phyloP scores from a whole-genome alignment of 2,329 filamentous ascomycete genomes.

The Curvularia spicifera region DNA sequence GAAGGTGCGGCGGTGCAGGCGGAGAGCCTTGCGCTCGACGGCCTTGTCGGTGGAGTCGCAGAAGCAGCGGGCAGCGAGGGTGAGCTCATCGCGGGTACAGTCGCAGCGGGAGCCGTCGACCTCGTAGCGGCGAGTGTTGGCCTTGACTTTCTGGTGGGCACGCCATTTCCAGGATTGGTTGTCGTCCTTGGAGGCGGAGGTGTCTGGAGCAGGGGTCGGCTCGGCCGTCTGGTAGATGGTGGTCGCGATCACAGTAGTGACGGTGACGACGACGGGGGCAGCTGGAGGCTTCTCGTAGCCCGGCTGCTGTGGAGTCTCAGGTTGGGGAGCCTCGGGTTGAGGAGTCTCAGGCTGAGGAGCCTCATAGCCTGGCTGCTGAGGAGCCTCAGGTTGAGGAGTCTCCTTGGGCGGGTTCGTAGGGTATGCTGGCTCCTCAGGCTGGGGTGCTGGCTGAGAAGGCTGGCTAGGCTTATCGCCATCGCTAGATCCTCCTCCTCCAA shows the following conservation, averaged over 20 bases:
- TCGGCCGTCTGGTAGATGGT: conserved; percentile 15
- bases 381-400: conserved; percentile 8
- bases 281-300: conserved; percentile 8
- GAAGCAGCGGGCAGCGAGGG: conserved; percentile 31
- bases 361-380: conserved; percentile 2
- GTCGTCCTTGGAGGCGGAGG: conserved; percentile 9
- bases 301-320: conserved; percentile 10
- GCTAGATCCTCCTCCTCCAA: conserved; percentile 37
- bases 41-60: conserved; percentile 31
- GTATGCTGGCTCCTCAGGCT: conserved; percentile 7
- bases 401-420: conserved; percentile 21
- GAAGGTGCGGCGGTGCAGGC: conserved; percentile 39
- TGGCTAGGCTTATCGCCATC: conserved; percentile 11
- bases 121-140: conserved; percentile 27
- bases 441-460: conserved; percentile 14
- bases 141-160: conserved; percentile 21
- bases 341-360: conserved; percentile 9
- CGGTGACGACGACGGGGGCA: conserved; percentile 13
- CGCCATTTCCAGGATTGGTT: conserved; percentile 8
- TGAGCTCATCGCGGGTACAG: conserved; percentile 29
- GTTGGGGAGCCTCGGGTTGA: background rate
- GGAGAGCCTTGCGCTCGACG: conserved; percentile 43
- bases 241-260: conserved; percentile 15
- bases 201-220: conserved; percentile 13
- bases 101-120: conserved; percentile 43